Evolutionary conservation across 148 eudicot species (phyloP).

Genomic region (Rhododendron henanense): DNA sequence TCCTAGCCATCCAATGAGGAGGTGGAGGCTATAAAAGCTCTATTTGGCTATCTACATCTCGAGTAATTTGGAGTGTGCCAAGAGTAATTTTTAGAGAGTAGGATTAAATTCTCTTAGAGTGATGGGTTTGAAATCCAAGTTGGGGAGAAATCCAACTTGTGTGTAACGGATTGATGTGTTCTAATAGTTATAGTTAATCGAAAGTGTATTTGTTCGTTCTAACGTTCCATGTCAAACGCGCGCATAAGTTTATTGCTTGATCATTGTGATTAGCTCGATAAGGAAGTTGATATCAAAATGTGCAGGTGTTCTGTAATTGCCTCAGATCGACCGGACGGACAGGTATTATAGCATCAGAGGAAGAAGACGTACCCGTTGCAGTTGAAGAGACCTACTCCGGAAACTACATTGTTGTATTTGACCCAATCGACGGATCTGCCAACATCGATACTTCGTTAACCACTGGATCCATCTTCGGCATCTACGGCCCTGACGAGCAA

Average conservation of each 20-base stretch:
- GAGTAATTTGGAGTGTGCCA: too few relatives aligned
- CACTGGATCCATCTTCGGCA: constrained; percentile 93
- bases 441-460: constrained; percentile 97
- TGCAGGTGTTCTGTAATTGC: constrained; percentile 85
- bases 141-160: background rate
- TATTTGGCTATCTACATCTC: too few relatives aligned
- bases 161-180: background rate
- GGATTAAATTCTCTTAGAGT: too few relatives aligned
- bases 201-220: background rate
- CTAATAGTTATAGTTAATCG: background rate
- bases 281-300: background rate
- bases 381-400: constrained; percentile 98
- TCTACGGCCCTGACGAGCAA: constrained; percentile 92
- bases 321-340: constrained; percentile 91
- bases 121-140: too few relatives aligned
- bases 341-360: constrained; percentile 97
- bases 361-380: constrained; percentile 97
- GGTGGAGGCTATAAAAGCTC: too few relatives aligned
- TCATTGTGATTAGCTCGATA: background rate
- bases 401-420: constrained; percentile 93
- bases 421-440: constrained; percentile 95
- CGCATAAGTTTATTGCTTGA: background rate
- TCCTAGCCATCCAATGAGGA: too few relatives aligned
- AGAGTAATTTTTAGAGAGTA: too few relatives aligned
- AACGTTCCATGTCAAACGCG: background rate